Percentiles rank a stretch among this genome's conserved stretches.
These are phyloP conservation scores for Hyphodiscus sp. DNA, from an alignment of 2,329 filamentous ascomycete species.

Conservation along the genomic window DNA sequence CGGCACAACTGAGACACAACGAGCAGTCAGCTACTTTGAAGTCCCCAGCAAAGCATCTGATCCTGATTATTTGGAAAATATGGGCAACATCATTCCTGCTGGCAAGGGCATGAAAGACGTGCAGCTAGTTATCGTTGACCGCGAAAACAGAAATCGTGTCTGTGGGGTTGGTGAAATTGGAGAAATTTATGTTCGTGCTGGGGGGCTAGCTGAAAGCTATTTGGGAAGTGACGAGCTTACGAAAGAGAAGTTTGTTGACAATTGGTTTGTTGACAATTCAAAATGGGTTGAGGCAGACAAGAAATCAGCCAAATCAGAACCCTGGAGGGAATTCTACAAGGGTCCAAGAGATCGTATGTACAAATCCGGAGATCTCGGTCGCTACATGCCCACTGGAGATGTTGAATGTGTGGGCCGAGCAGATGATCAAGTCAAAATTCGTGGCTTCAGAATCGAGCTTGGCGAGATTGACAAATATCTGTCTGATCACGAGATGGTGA, in stretches of 20 bases:
- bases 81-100: conserved; percentile 74
- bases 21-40: conserved; percentile 77
- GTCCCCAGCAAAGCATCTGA: conserved; percentile 61
- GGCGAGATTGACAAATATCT: conserved; percentile 87
- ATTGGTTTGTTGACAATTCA: conserved; percentile 31
- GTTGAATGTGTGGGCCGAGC: conserved; percentile 74
- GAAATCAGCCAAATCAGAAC: conserved; percentile 59
- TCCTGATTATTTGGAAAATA: conserved; percentile 54
- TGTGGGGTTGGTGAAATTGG: conserved; percentile 78
- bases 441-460: conserved; percentile 91
- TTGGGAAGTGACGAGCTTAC: conserved; percentile 31
- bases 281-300: conserved; percentile 37
- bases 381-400: conserved; percentile 61
- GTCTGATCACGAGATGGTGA: conserved; percentile 64
- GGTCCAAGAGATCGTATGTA: conserved; percentile 84
- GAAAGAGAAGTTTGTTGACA: conserved; percentile 28
- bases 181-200: conserved; percentile 77
- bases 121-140: conserved; percentile 78
- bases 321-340: conserved; percentile 73
- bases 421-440: conserved; percentile 91
- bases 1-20: conserved; percentile 78
- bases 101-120: conserved; percentile 85
- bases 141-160: conserved; percentile 54
- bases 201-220: conserved; percentile 78
- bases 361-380: conserved; percentile 77